Conservation (phyloP, 108 stramenopile species). For the Schizochytrium sp. region DNA sequence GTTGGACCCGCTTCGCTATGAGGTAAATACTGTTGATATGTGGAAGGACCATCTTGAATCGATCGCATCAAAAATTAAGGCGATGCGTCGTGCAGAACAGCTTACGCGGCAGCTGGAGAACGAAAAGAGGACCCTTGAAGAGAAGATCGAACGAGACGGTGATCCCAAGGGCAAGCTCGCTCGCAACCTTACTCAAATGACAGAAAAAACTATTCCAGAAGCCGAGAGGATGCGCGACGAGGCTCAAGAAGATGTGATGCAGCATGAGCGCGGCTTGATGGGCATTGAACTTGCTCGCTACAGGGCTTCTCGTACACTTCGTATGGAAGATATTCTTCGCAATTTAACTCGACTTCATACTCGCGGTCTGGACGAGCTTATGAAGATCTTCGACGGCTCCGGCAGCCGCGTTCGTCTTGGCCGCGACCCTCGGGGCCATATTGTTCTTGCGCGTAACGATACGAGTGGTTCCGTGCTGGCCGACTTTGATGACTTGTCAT, state of each 20-base stretch:
- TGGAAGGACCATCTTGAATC: constrained; percentile 16
- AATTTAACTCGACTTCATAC: constrained; percentile 5
- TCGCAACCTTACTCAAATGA: not conserved
- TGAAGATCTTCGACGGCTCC: constrained; percentile 27
- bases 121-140: not conserved
- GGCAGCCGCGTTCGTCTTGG: constrained; percentile 33
- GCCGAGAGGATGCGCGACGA: not conserved
- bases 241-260: not conserved
- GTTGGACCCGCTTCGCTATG: constrained; percentile 12
- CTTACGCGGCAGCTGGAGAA: not conserved
- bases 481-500: not conserved
- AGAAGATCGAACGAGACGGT: constrained; percentile 26
- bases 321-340: constrained; percentile 27
- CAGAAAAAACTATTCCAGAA: not conserved
- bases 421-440: not conserved
- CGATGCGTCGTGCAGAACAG: not conserved
- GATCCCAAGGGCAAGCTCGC: constrained; percentile 19
- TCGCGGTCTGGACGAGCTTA: constrained; percentile 44
- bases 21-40: constrained; percentile 30
- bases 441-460: constrained; percentile 6
- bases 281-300: constrained; percentile 32
- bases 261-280: constrained; percentile 30
- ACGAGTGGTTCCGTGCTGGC: not conserved
- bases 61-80: not conserved
- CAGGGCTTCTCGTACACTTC: constrained; percentile 36